Conservation (phyloP, 495 filamentous ascomycete genomes). For the Durotheca rogersii region DNA sequence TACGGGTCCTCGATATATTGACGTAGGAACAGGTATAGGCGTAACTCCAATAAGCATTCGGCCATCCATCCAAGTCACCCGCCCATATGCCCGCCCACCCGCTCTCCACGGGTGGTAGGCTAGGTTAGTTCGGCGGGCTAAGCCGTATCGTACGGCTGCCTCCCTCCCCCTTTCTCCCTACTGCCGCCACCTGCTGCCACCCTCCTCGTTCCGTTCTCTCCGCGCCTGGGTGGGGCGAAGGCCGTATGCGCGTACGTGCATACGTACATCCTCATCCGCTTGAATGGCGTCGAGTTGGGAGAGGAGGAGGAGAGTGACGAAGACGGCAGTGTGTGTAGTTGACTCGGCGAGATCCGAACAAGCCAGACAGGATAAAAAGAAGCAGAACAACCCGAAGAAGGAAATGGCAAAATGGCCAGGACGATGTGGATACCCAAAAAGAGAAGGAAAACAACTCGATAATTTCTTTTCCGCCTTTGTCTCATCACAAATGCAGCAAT, state of each 20-base stretch:
- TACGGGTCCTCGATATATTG: background rate
- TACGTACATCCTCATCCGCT: background rate
- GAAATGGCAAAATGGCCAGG: too few species aligned
- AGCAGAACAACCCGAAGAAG: conserved; percentile 9
- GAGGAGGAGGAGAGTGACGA: too few species aligned
- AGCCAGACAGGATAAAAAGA: conserved; percentile 2
- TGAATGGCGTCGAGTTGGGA: too few species aligned
- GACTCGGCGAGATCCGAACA: too few species aligned
- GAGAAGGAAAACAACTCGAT: conserved; percentile 7
- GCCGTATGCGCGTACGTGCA: background rate
- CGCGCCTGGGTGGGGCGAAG: too few species aligned
- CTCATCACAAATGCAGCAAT: conserved; percentile 30
- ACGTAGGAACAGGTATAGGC: background rate
- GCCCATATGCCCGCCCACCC: too few species aligned
- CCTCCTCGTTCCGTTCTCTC: background rate
- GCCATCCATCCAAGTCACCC: background rate
- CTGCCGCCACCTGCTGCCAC: background rate
- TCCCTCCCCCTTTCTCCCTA: background rate
- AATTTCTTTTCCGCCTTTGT: conserved; percentile 29
- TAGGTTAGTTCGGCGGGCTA: too few species aligned
- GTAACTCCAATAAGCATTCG: background rate
- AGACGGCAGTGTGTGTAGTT: too few species aligned
- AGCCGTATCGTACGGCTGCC: too few species aligned
- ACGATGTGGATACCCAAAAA: too few species aligned
- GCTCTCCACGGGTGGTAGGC: too few species aligned